Evolutionary conservation across 495 filamentous ascomycete genomes (phyloP), one percentile per base, ranked within the genome.

Genomic region (Tuber aestivum): DNA sequence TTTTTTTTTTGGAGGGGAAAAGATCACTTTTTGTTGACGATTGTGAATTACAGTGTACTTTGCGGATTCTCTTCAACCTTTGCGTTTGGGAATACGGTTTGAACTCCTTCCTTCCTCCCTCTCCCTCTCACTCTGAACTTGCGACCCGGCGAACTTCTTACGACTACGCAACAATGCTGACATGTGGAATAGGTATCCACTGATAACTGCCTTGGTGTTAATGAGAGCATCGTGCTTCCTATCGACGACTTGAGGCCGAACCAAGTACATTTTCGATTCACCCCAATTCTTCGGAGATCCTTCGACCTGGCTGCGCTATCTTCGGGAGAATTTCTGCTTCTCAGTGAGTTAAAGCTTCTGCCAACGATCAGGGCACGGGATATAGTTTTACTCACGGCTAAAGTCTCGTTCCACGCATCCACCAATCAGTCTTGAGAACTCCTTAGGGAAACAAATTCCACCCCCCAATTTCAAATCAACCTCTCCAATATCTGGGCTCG

Each of bases 231-330:
- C 56, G 10, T 65, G n/a, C 56, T 32, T 65, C 2, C n/a, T 65
- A 65, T 65, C 56, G 27, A 65, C 56, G n/a, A 32, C n/a, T 65
- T 65, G 56, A 65, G 56, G 32, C n/a, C 56, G n/a, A 65, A 12
- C 56, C 27, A 32, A 32, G 32, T 65, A 32, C 56, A 32, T 27
- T 79, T 79, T 79, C 70, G 70, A 76, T 72, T 45, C 76, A 75
- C 79, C 78, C 78, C 72, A 75, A 75, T 79, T 79, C 75, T 79
- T 70, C 14, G n/a, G 56, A 69, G 69, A 72, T 74, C 69, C 65
- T 78, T 79, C 78, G 78, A 79, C 78, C 78, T 79, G 78, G 78
- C 78, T 35, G 78, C 72, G 78, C 78, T 79, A 79, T 75, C 78
- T 72, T 27, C 72, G 72, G 73, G 70, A 79, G 72, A 72, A 72